A percentile compares a stretch with the other conserved stretches of the same genome.
Conservation (phyloP, 345 rosid genomes). For the Odontarrhena argentea region DNA sequence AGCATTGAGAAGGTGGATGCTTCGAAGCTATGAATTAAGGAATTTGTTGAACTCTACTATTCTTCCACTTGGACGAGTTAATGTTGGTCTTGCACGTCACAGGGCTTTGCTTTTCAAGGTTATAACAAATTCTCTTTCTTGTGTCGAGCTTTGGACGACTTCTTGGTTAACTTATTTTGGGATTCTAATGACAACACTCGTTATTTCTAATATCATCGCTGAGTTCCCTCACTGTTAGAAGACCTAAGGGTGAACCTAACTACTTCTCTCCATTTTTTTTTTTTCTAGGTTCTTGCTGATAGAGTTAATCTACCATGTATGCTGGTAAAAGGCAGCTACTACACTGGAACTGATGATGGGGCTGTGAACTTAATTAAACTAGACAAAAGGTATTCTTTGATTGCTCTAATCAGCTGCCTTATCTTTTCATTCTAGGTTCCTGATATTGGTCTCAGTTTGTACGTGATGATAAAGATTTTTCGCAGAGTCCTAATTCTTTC, state of each 20-base stretch:
- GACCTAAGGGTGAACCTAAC: slow-evolving; percentile 35
- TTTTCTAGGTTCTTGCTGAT: slow-evolving; percentile 83
- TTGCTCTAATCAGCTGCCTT: slow-evolving; percentile 11
- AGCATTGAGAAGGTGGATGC: slow-evolving; percentile 71
- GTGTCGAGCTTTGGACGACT: slow-evolving; percentile 12
- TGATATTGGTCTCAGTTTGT: slow-evolving; percentile 33
- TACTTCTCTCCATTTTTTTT: slow-evolving; percentile 35
- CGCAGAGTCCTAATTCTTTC: slow-evolving; percentile 30
- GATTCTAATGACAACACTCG: slow-evolving; percentile 9
- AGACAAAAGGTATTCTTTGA: slow-evolving; percentile 61
- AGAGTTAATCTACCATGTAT: slow-evolving; percentile 84
- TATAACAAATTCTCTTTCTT: slow-evolving; percentile 27
- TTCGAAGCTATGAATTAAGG: slow-evolving; percentile 62
- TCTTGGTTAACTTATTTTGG: slow-evolving; percentile 17
- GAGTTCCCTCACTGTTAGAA: slow-evolving; percentile 23
- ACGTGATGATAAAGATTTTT: slow-evolving; percentile 30
- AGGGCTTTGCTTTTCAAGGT: slow-evolving; percentile 98
- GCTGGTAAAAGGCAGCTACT: slow-evolving; percentile 95
- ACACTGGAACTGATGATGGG: slow-evolving; percentile 97
- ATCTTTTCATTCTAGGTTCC: slow-evolving; percentile 19
- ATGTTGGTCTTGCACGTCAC: slow-evolving; percentile 94
- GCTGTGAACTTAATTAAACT: slow-evolving; percentile 84
- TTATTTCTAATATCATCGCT: not conserved
- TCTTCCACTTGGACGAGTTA: slow-evolving; percentile 85
- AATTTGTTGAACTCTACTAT: slow-evolving; percentile 58